Evolutionary conservation across 1,284 basidiomycete species (phyloP), one percentile per base, ranked within the genome.

Genomic region (Agaricales sp.): DNA sequence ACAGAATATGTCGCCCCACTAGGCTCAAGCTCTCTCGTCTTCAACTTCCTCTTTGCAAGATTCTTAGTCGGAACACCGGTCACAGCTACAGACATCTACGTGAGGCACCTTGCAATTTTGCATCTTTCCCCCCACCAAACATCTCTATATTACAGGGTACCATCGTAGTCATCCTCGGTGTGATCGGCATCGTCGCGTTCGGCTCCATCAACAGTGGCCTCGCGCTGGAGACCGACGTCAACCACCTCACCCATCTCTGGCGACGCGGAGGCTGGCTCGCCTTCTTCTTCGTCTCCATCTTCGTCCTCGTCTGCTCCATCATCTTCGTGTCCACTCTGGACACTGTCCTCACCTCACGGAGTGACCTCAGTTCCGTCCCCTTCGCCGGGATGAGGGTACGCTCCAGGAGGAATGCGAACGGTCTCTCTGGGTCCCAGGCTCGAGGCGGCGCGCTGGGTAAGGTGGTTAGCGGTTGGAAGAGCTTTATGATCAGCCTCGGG

Each of bases 11-110:
- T 90, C 45, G 87, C 87, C 2, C 87, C 88, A 6, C 71, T 91
- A 6, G 87, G 88, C 18, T 88, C 87, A 2, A 84, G 86, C 6
- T 87, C 87, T 11, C 77, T 92, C 51, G 80, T 92, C 50, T 92
- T 92, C 69, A 92, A 92, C 64, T 90, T 92, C 60, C 69, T 92
- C 30, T 92, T 92, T 61, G 89, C 87, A 19, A 77, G 83, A 55
- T 84, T 89, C 57, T 74, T 91, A 53, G 82, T 89, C 8, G 87
- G 87, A 46, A 86, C 86, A 14, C 87, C 86, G 1, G 85, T 92
- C 38, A 89, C 86, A 43, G 76, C 67, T 51, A 82, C 77, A 39
- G 90, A 92, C 61, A 86, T 91, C 38, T 82, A 87, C 59, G 87
- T 86, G 57, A 51, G 77, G 48, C 13, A 47, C 16, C 13, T 30